phyloP scores from a whole-genome alignment of 352 stramenopile species.

The Globisporangium iwayamae region DNA sequence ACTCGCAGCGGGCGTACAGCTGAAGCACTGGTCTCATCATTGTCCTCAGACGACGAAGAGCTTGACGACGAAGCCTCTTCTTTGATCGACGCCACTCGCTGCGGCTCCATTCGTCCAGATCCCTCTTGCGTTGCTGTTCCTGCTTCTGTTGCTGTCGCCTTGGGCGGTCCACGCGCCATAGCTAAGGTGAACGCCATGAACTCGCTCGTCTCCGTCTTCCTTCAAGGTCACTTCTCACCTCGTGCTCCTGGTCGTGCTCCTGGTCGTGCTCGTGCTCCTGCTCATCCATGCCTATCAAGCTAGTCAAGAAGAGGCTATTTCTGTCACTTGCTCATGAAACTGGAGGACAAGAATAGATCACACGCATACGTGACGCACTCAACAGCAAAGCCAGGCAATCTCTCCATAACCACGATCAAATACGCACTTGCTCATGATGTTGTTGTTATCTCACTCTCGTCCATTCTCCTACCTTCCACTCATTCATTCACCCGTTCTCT shows the following conservation, averaged over 20 bases:
- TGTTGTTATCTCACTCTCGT: neutral
- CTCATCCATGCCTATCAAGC: neutral
- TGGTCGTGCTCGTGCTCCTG: neutral
- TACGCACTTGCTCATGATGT: neutral
- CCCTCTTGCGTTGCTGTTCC: neutral
- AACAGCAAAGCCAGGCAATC: neutral
- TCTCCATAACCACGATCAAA: neutral
- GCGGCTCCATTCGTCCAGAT: neutral
- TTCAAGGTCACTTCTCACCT: neutral
- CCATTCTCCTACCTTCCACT: neutral
- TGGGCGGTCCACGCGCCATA: neutral
- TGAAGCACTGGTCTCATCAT: neutral
- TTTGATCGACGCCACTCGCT: slow-evolving; percentile 7
- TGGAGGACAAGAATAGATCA: neutral
- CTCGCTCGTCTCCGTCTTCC: neutral
- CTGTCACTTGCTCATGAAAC: neutral
- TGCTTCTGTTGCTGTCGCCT: neutral
- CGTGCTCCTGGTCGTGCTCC: neutral
- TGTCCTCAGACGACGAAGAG: slow-evolving; percentile 7
- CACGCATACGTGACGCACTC: neutral
- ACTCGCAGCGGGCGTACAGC: neutral
- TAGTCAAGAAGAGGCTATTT: neutral
- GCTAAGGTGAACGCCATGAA: neutral
- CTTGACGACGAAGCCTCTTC: slow-evolving; percentile 4
- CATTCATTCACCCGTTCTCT: neutral